Evolutionary conservation across 1,139 yeast species (phyloP).

Genomic region (Yamadazyma sp.): DNA sequence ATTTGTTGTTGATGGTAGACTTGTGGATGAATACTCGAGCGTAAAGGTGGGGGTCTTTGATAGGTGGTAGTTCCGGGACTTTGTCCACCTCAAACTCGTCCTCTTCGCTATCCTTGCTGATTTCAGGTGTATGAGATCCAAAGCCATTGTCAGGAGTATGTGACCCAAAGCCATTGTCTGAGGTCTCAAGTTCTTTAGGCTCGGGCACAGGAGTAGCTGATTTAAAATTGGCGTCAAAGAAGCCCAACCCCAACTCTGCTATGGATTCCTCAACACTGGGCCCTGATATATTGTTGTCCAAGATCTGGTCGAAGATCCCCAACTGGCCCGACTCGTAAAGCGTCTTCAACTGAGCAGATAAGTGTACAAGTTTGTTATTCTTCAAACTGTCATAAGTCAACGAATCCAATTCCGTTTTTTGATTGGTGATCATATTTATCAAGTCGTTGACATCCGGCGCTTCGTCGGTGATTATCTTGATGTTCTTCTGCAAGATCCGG

Average conservation of each 20-base stretch:
- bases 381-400: slow-evolving; percentile 49
- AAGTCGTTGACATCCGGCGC: slow-evolving; percentile 54
- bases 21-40: slow-evolving; percentile 81
- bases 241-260: neutral
- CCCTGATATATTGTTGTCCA: slow-evolving; percentile 19
- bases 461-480: slow-evolving; percentile 50
- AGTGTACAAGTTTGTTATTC: slow-evolving; percentile 52
- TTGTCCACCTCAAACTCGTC: too few relatives aligned
- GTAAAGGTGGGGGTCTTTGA: slow-evolving; percentile 56
- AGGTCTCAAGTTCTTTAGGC: too few relatives aligned
- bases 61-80: slow-evolving; percentile 68
- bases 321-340: slow-evolving; percentile 49
- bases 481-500: slow-evolving; percentile 48
- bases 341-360: slow-evolving; percentile 62
- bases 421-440: slow-evolving; percentile 25
- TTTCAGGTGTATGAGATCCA: neutral
- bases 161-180: neutral
- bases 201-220: neutral
- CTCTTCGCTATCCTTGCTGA: neutral
- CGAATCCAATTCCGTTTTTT: slow-evolving; percentile 25
- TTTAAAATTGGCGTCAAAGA: too few relatives aligned
- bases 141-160: too few relatives aligned
- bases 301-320: slow-evolving; percentile 47
- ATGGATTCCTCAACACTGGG: neutral
- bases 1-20: slow-evolving; percentile 63